Percentiles rank a stretch among this genome's conserved stretches.
Evolutionary conservation across 2,329 filamentous ascomycete species (phyloP).

Genomic region (Leptographium lundbergii): DNA sequence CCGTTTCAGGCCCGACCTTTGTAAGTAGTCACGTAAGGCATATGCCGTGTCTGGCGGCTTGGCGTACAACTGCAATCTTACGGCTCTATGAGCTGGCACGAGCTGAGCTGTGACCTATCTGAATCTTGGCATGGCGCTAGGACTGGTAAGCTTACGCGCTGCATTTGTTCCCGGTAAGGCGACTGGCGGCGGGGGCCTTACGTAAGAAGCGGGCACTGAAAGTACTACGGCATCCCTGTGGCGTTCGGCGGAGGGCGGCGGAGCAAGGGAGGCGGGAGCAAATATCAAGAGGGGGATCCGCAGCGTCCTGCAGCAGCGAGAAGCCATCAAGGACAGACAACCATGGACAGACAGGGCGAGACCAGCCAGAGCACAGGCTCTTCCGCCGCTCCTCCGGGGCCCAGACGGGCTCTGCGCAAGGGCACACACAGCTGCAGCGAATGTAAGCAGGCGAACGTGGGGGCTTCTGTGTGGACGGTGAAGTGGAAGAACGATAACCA

Average conservation of each 20-base stretch:
- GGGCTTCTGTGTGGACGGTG: not conserved
- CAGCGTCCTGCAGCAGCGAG: not conserved
- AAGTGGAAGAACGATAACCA: not conserved
- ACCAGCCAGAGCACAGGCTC: not conserved
- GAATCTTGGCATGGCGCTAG: no score
- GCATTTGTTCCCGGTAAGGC: not conserved
- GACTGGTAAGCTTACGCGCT: no score
- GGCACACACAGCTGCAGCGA: slow-evolving; percentile 7
- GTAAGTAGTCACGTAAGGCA: no score
- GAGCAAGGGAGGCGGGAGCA: not conserved
- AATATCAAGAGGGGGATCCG: not conserved
- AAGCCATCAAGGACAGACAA: no score
- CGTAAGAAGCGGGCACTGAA: not conserved
- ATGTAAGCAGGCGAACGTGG: not conserved
- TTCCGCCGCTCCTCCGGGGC: not conserved
- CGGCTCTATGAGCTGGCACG: no score
- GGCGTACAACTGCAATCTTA: no score
- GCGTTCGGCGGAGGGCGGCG: slow-evolving; percentile 1
- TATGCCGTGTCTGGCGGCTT: no score
- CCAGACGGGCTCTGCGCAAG: slow-evolving; percentile 3
- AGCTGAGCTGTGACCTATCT: no score
- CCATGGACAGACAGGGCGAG: not conserved
- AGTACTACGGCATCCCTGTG: not conserved
- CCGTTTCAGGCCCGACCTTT: no score
- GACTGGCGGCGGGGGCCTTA: not conserved